Percentiles rank a stretch among this genome's conserved stretches.
phyloP scores from a whole-genome alignment of 179 eudicot genomes.

The Nepenthes alata region DNA sequence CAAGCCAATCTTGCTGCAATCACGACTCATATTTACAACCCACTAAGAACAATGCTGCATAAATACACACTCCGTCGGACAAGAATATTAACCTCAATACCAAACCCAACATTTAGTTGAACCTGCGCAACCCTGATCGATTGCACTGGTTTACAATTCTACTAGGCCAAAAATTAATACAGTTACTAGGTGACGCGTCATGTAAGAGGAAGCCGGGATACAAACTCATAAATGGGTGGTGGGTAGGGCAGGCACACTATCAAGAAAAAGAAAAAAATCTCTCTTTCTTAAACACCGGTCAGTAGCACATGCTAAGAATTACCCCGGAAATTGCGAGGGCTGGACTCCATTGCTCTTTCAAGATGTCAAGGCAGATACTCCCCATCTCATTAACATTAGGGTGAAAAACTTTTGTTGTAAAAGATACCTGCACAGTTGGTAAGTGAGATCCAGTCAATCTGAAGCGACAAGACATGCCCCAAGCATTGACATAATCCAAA shows the following conservation, averaged over 20 bases:
- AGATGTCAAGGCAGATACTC: slow-evolving; percentile 55
- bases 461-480: background rate
- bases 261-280: background rate
- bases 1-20: background rate
- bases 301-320: background rate
- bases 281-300: no score
- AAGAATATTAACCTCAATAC: background rate
- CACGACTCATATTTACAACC: background rate
- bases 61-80: background rate
- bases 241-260: background rate
- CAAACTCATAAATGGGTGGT: no score
- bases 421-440: slow-evolving; percentile 30
- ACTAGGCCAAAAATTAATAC: no score
- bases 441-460: background rate
- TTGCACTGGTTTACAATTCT: no score
- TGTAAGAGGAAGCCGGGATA: no score
- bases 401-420: slow-evolving; percentile 43
- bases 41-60: background rate
- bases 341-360: slow-evolving; percentile 63
- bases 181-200: no score
- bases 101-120: background rate
- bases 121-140: no score
- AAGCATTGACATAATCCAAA: no score
- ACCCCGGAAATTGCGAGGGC: slow-evolving; percentile 41
- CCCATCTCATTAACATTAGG: slow-evolving; percentile 54